Evolutionary conservation across 768 basidiomycete genomes (phyloP).

Genomic region (Rossbeevera mucosa): DNA sequence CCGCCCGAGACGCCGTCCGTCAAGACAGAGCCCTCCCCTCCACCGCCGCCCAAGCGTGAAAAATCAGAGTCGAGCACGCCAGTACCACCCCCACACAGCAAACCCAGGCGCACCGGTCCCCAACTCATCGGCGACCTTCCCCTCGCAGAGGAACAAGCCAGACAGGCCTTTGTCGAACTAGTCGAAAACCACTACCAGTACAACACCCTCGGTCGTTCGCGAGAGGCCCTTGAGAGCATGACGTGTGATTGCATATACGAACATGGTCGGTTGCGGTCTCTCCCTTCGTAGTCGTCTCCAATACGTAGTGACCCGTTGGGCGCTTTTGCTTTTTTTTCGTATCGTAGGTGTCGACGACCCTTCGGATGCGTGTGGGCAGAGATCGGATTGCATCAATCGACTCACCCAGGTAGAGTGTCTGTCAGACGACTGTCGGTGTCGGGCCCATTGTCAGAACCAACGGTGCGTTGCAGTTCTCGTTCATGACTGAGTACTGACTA

Average conservation of each 20-base stretch:
- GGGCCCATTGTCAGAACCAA: constrained; percentile 83
- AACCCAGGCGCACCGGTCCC: constrained; percentile 36
- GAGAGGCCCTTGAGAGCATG: constrained; percentile 89
- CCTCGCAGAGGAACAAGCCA: constrained; percentile 66
- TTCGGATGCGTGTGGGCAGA: constrained; percentile 73
- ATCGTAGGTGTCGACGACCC: constrained; percentile 54
- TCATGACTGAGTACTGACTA: not conserved
- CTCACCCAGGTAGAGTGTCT: constrained; percentile 96
- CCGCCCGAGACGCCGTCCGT: constrained; percentile 28
- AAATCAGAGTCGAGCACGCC: constrained; percentile 35
- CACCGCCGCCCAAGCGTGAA: constrained; percentile 29
- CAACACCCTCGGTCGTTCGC: constrained; percentile 78
- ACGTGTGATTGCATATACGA: constrained; percentile 89
- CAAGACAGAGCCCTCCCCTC: constrained; percentile 28
- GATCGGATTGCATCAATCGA: constrained; percentile 94
- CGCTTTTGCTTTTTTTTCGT: constrained; percentile 23
- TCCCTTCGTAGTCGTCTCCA: constrained; percentile 20
- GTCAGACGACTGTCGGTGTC: constrained; percentile 83
- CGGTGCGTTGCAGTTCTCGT: constrained; percentile 46
- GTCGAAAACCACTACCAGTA: constrained; percentile 81
- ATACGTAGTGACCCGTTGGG: constrained; percentile 30
- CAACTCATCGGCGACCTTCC: constrained; percentile 84
- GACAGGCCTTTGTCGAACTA: constrained; percentile 70
- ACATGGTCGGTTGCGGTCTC: constrained; percentile 55
- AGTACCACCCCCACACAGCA: constrained; percentile 32